Conservation (phyloP, 1,284 basidiomycete species). For the Naganishia sp. region DNA sequence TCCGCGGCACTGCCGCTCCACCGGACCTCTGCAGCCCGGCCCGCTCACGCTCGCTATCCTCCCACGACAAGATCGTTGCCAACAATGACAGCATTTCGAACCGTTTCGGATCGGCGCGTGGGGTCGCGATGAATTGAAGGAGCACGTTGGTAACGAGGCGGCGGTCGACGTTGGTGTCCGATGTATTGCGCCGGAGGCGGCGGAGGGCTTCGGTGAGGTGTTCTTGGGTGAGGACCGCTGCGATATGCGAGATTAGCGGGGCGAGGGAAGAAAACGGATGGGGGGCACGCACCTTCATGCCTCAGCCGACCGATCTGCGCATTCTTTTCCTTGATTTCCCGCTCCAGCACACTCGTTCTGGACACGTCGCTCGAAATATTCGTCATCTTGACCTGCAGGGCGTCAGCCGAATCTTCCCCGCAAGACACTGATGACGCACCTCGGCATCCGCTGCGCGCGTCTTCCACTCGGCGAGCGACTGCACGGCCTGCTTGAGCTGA, state of each 20-base stretch:
- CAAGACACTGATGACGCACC: constrained; percentile 51
- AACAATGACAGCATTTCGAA: constrained; percentile 95
- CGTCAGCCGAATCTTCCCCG: constrained; percentile 4
- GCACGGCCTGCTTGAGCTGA: constrained; percentile 68
- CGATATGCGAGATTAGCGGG: constrained; percentile 29
- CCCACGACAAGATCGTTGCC: constrained; percentile 85
- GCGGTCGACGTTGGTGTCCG: constrained; percentile 86
- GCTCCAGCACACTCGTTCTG: constrained; percentile 70
- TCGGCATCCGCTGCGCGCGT: constrained; percentile 82
- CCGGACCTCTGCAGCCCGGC: constrained; percentile 76
- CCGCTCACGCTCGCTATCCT: constrained; percentile 81
- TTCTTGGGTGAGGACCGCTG: constrained; percentile 94
- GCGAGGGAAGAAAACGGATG: not conserved
- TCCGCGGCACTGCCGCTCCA: constrained; percentile 29
- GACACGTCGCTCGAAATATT: constrained; percentile 69
- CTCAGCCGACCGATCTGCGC: constrained; percentile 86
- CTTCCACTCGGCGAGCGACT: constrained; percentile 80
- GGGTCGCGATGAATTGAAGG: constrained; percentile 86
- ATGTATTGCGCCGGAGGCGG: constrained; percentile 78
- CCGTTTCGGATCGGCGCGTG: constrained; percentile 86
- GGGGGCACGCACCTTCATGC: constrained; percentile 74
- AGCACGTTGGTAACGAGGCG: constrained; percentile 93
- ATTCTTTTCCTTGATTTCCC: constrained; percentile 92
- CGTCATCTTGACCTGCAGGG: constrained; percentile 59
- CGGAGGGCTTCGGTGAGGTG: constrained; percentile 97